Percentiles rank a stretch among this genome's conserved stretches.
Evolutionary conservation across 768 basidiomycete species (phyloP).

Genomic region (Mycena vulgaris): DNA sequence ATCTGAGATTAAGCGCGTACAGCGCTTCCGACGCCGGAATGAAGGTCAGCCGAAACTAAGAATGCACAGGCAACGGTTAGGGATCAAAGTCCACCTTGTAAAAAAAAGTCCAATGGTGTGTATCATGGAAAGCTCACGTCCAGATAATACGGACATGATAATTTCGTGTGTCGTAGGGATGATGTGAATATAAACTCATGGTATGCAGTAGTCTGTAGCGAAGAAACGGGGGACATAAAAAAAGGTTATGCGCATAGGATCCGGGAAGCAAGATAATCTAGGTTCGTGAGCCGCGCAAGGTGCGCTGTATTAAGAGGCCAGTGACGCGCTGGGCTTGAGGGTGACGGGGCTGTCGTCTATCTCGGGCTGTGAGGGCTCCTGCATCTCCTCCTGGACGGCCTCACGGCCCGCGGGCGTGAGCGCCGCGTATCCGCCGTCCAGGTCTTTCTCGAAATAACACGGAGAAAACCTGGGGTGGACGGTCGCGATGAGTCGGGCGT

Average conservation of each 20-base stretch:
- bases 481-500: not conserved
- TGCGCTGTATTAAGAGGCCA: not conserved
- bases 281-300: not conserved
- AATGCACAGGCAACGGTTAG: too few species aligned
- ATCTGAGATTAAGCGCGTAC: too few species aligned
- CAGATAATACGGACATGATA: conserved; percentile 1
- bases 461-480: conserved; percentile 51
- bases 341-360: conserved; percentile 42
- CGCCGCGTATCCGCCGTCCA: conserved; percentile 74
- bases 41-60: too few species aligned
- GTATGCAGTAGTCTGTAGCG: not conserved
- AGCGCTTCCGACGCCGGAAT: too few species aligned
- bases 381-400: conserved; percentile 83
- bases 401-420: conserved; percentile 79
- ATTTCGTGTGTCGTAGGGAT: conserved; percentile 8
- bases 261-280: conserved; percentile 19
- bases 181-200: conserved; percentile 11
- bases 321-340: conserved; percentile 1
- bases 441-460: conserved; percentile 80
- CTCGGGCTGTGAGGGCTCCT: conserved; percentile 52
- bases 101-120: not conserved
- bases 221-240: not conserved
- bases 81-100: too few species aligned
- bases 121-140: not conserved
- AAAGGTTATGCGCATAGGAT: not conserved